phyloP scores from a whole-genome alignment of 176 grass and related monocot genomes.

The Juncus inflexus region DNA sequence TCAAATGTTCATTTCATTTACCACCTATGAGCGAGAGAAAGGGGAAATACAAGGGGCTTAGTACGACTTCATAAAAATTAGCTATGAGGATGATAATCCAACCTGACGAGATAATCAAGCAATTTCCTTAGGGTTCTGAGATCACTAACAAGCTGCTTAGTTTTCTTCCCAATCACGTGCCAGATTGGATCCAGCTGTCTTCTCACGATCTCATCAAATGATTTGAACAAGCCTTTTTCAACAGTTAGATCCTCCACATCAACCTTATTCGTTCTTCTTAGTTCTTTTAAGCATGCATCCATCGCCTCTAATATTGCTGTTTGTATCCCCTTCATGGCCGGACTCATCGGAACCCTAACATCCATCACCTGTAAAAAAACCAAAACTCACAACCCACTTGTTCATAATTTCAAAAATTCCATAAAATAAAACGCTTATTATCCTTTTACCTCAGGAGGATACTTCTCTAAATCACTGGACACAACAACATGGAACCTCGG shows the following conservation, averaged over 20 bases:
- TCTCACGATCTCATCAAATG: slow-evolving; percentile 91
- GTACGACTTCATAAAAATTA: no score
- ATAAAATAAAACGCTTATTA: slow-evolving; percentile 5
- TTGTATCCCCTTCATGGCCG: slow-evolving; percentile 77
- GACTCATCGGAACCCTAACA: slow-evolving; percentile 68
- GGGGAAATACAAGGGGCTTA: background rate
- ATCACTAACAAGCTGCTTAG: slow-evolving; percentile 93
- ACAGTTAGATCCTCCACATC: slow-evolving; percentile 90
- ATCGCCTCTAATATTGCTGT: slow-evolving; percentile 63
- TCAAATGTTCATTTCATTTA: no score
- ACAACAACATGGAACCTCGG: slow-evolving; percentile 85
- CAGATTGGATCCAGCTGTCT: slow-evolving; percentile 90
- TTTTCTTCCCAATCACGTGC: slow-evolving; percentile 98
- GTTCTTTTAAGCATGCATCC: slow-evolving; percentile 93
- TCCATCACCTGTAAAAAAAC: slow-evolving; percentile 42
- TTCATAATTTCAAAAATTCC: background rate
- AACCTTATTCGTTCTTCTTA: slow-evolving; percentile 82
- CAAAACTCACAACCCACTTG: background rate
- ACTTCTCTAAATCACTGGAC: slow-evolving; percentile 61
- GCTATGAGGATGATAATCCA: background rate
- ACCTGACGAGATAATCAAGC: slow-evolving; percentile 94
- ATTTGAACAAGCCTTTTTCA: slow-evolving; percentile 91
- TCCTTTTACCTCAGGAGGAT: slow-evolving; percentile 56
- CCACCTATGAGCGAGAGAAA: no score
- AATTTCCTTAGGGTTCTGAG: slow-evolving; percentile 92